phyloP scores from a whole-genome alignment of 139 green algal species.

The Pleodorina starrii region DNA sequence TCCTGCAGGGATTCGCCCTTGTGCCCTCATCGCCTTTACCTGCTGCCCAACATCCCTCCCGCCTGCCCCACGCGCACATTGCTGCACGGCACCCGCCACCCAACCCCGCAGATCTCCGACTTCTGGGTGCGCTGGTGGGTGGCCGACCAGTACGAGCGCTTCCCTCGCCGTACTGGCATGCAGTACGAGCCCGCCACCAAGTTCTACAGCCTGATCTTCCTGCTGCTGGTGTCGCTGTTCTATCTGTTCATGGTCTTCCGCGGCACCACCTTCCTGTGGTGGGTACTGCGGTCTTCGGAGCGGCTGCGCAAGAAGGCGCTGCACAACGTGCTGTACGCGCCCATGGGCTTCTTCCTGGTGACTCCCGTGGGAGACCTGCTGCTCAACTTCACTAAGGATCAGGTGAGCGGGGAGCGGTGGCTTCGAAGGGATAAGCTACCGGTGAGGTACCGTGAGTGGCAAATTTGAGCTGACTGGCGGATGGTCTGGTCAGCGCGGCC shows the following conservation, averaged over 20 bases:
- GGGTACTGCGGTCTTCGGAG: conserved; percentile 59
- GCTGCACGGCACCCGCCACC: no score
- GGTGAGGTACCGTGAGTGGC: no score
- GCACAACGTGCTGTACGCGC: conserved; percentile 65
- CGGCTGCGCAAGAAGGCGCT: conserved; percentile 4
- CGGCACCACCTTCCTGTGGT: conserved; percentile 64
- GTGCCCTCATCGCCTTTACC: no score
- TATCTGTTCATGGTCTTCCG: conserved; percentile 73
- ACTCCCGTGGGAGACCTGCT: conserved; percentile 78
- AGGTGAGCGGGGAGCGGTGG: no score
- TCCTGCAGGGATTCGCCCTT: no score
- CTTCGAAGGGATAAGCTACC: no score
- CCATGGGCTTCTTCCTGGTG: conserved; percentile 76
- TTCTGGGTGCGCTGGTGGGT: conserved; percentile 65
- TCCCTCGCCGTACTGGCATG: not conserved
- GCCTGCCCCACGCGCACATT: no score
- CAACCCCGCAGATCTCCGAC: no score
- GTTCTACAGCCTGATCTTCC: conserved; percentile 68
- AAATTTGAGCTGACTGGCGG: no score
- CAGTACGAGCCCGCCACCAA: conserved; percentile 19
- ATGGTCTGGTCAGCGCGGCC: no score
- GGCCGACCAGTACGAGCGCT: conserved; percentile 37
- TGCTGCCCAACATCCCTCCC: no score
- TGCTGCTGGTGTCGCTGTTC: conserved; percentile 53
- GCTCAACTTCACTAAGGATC: conserved; percentile 74